Percentiles rank a stretch among this genome's conserved stretches.
Conservation (phyloP, 2,329 filamentous ascomycete species). For the Alternaria gansuensis region DNA sequence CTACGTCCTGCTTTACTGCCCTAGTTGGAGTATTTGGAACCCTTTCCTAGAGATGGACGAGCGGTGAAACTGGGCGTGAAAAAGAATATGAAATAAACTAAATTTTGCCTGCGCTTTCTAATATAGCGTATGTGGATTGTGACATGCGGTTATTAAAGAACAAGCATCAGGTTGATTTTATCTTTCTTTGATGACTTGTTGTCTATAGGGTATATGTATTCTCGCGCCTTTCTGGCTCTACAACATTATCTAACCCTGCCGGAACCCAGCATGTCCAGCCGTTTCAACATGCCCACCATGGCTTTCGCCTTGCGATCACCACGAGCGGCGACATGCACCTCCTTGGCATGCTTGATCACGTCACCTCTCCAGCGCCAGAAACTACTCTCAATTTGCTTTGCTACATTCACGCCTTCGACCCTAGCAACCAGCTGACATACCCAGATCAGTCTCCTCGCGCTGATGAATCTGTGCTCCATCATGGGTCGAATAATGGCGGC, state of each 20-base stretch:
- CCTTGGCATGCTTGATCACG: slow-evolving; percentile 39
- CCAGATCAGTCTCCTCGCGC: slow-evolving; percentile 40
- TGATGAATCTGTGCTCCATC: slow-evolving; percentile 42
- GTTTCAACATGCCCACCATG: slow-evolving; percentile 43
- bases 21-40: neutral
- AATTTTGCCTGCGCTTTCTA: neutral
- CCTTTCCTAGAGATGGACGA: neutral
- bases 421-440: slow-evolving; percentile 41
- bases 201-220: slow-evolving; percentile 4
- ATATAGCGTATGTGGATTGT: neutral
- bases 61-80: neutral
- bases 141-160: neutral
- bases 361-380: slow-evolving; percentile 45
- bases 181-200: neutral
- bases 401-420: slow-evolving; percentile 42
- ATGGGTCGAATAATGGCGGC: slow-evolving; percentile 39
- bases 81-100: neutral
- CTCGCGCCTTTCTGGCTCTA: neutral
- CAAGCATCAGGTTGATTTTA: neutral
- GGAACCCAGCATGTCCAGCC: slow-evolving; percentile 33
- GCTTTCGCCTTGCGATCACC: slow-evolving; percentile 33
- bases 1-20: neutral
- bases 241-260: neutral
- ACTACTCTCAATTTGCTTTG: slow-evolving; percentile 36
- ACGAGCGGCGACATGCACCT: slow-evolving; percentile 26